These are phyloP conservation scores for Rhododendron simsii DNA, from an alignment of 148 eudicot genomes.

Conservation along the genomic window DNA sequence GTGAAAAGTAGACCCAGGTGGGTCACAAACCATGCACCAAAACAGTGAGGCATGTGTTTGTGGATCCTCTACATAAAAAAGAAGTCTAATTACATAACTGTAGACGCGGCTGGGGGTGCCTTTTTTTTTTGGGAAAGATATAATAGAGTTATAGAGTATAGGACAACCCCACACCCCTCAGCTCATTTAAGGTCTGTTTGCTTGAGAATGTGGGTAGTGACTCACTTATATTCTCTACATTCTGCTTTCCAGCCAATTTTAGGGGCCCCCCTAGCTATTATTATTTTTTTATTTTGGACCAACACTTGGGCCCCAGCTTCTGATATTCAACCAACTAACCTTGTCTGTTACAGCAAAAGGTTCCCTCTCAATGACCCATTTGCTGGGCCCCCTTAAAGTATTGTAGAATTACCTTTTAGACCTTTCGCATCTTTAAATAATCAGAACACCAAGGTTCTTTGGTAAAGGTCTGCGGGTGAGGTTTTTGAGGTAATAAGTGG, in stretches of 20 bases:
- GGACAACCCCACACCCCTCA: background rate
- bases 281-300: background rate
- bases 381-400: background rate
- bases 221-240: background rate
- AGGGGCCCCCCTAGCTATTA: background rate
- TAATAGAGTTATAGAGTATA: background rate
- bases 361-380: background rate
- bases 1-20: background rate
- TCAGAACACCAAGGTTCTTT: background rate
- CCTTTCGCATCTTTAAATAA: background rate
- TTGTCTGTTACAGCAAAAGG: background rate
- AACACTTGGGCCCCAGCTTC: background rate
- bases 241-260: constrained; percentile 12
- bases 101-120: background rate
- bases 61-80: background rate
- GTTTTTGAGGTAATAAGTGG: too few species aligned
- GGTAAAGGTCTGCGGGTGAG: too few species aligned
- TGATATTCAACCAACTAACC: background rate
- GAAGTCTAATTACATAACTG: background rate
- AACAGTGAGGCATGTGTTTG: background rate
- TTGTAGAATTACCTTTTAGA: background rate
- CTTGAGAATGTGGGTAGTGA: background rate
- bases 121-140: background rate
- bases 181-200: background rate
- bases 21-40: background rate